Evolutionary conservation across 192 early-diverging fungal genomes (phyloP).

Genomic region (Rhizophagus sp.): DNA sequence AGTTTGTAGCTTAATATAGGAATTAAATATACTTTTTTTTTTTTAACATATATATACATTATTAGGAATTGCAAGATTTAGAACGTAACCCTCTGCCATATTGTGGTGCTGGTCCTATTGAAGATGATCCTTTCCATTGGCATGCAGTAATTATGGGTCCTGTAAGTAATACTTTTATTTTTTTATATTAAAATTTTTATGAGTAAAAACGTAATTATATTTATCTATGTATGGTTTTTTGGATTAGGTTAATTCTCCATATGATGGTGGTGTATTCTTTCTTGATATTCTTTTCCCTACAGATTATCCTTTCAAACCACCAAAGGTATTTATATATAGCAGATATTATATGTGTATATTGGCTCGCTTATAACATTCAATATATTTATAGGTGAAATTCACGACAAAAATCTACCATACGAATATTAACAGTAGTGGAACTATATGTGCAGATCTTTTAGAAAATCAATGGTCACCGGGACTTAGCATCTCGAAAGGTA

Average conservation of each 20-base stretch:
- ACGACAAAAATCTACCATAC: slow-evolving; percentile 98
- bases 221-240: background rate
- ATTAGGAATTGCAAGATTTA: slow-evolving; percentile 91
- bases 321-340: slow-evolving; percentile 67
- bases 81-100: slow-evolving; percentile 95
- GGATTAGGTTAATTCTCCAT: slow-evolving; percentile 84
- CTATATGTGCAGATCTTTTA: slow-evolving; percentile 97
- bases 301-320: slow-evolving; percentile 98
- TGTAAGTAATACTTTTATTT: slow-evolving; percentile 48
- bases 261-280: slow-evolving; percentile 94
- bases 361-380: no score
- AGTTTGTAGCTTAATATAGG: no score
- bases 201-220: no score
- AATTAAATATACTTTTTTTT: no score
- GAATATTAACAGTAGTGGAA: slow-evolving; percentile 98
- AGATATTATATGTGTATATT: background rate
- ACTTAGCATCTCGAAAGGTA: slow-evolving; percentile 93
- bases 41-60: no score
- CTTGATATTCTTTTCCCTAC: slow-evolving; percentile 97
- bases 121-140: slow-evolving; percentile 92
- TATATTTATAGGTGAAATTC: slow-evolving; percentile 73
- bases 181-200: no score
- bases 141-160: slow-evolving; percentile 99
- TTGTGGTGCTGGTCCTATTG: slow-evolving; percentile 94
- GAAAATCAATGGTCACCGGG: slow-evolving; percentile 99